Percentiles rank a stretch among this genome's conserved stretches.
These are phyloP conservation scores for Xerocomus brunneocitrinus DNA, from an alignment of 768 basidiomycete species.

Conservation along the genomic window DNA sequence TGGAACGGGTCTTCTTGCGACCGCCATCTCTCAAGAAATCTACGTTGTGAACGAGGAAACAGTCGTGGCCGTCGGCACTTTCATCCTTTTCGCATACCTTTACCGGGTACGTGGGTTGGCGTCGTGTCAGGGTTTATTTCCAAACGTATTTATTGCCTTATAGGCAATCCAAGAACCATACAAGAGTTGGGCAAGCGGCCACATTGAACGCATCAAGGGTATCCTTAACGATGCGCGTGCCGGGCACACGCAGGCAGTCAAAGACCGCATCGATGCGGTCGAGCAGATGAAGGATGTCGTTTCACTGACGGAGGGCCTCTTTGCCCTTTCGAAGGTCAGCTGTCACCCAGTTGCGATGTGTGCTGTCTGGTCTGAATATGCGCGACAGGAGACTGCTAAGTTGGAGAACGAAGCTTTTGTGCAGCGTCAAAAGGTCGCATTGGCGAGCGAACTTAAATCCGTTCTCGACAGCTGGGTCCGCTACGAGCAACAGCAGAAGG, in stretches of 20 bases:
- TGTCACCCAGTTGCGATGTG: no score
- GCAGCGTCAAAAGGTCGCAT: constrained; percentile 80
- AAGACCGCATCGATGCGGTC: constrained; percentile 88
- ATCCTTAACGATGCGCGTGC: constrained; percentile 78
- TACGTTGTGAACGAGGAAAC: constrained; percentile 98
- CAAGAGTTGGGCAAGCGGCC: constrained; percentile 84
- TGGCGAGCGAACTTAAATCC: constrained; percentile 86
- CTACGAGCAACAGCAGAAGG: constrained; percentile 94
- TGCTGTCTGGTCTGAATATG: not conserved
- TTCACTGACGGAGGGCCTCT: constrained; percentile 83
- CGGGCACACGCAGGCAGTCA: constrained; percentile 90
- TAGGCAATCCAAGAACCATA: constrained; percentile 84
- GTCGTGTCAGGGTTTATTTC: not conserved
- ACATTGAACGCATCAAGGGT: constrained; percentile 78
- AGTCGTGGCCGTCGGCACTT: constrained; percentile 78
- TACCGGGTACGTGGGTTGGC: constrained; percentile 55
- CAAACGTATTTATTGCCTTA: constrained; percentile 13
- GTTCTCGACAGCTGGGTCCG: constrained; percentile 98
- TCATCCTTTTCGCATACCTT: constrained; percentile 78
- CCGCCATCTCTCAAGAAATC: constrained; percentile 94
- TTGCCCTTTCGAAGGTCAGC: constrained; percentile 83
- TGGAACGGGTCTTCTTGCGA: constrained; percentile 81
- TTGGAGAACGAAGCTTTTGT: constrained; percentile 88
- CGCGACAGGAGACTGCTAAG: constrained; percentile 77
- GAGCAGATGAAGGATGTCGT: constrained; percentile 96